Percentiles rank a stretch among this genome's conserved stretches.
These are phyloP conservation scores for Paramarasmius palmivorus DNA, from an alignment of 1,284 basidiomycete genomes.

Conservation along the genomic window DNA sequence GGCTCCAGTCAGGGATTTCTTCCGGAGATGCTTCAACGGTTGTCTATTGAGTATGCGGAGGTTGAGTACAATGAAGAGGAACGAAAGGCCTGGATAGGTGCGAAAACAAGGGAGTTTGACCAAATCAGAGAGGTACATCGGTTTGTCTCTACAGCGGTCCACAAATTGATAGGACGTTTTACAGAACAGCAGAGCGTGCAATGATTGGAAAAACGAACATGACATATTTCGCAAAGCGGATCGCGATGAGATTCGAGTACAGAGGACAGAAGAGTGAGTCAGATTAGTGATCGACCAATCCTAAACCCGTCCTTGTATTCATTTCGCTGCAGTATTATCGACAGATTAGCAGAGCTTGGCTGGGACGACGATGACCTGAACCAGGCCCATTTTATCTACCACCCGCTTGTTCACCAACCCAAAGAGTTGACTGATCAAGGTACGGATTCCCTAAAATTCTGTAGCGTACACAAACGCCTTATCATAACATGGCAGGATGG, in stretches of 20 bases:
- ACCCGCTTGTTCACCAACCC: too few relatives aligned
- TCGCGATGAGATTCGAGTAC: neutral
- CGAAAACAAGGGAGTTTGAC: too few relatives aligned
- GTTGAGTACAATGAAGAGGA: too few relatives aligned
- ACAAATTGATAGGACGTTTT: neutral
- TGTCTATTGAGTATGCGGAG: too few relatives aligned
- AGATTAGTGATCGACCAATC: neutral
- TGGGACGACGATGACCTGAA: neutral
- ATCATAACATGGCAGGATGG: too few relatives aligned
- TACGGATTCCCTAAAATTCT: too few relatives aligned
- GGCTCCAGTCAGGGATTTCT: too few relatives aligned
- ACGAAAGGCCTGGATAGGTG: too few relatives aligned
- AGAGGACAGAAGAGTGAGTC: conserved; percentile 7
- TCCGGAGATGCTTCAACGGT: too few relatives aligned
- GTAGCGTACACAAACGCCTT: too few relatives aligned
- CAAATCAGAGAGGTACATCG: neutral
- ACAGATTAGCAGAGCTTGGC: neutral
- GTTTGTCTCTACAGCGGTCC: neutral
- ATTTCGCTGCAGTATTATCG: neutral
- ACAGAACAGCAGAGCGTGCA: conserved; percentile 8
- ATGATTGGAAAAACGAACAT: conserved; percentile 5
- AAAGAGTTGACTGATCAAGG: too few relatives aligned
- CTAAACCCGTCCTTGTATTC: neutral
- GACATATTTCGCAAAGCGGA: conserved; percentile 5
- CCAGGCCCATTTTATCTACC: too few relatives aligned